A percentile compares a stretch with the other conserved stretches of the same genome.
Evolutionary conservation across 805 yeast genomes (phyloP).

Genomic region (Lipomyces yamadae): DNA sequence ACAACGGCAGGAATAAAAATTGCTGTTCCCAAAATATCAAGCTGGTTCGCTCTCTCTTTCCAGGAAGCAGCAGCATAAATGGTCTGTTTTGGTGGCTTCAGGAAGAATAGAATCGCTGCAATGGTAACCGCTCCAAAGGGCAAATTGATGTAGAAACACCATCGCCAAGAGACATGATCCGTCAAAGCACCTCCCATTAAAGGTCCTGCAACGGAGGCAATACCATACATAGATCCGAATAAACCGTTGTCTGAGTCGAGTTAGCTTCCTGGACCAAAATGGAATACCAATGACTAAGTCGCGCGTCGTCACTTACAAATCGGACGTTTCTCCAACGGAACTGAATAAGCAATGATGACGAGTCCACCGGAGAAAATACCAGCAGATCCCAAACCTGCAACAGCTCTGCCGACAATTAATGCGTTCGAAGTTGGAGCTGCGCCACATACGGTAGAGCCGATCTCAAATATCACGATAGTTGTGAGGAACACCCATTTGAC

Average conservation of each 20-base stretch:
- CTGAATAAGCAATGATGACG: slow-evolving; percentile 61
- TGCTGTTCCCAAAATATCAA: slow-evolving; percentile 59
- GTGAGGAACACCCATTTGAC: slow-evolving; percentile 18
- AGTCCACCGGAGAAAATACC: slow-evolving; percentile 63
- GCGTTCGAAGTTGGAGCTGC: slow-evolving; percentile 51
- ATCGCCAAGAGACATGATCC: slow-evolving; percentile 54
- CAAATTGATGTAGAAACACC: slow-evolving; percentile 55
- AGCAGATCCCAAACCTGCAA: slow-evolving; percentile 74
- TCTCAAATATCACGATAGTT: slow-evolving; percentile 49
- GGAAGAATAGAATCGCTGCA: slow-evolving; percentile 35
- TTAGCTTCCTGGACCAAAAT: background rate
- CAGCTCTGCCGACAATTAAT: slow-evolving; percentile 70
- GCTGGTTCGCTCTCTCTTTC: slow-evolving; percentile 50
- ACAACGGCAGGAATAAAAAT: slow-evolving; percentile 55
- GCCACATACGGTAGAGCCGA: slow-evolving; percentile 37
- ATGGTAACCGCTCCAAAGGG: slow-evolving; percentile 46
- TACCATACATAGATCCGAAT: slow-evolving; percentile 42
- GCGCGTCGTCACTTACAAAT: slow-evolving; percentile 29
- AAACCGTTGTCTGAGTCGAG: slow-evolving; percentile 27
- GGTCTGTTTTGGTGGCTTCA: slow-evolving; percentile 37
- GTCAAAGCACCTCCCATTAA: slow-evolving; percentile 59
- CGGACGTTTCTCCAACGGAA: slow-evolving; percentile 48
- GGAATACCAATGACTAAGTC: background rate
- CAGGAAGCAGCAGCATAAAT: slow-evolving; percentile 49
- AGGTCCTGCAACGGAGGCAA: slow-evolving; percentile 59